Evolutionary conservation across 495 filamentous ascomycete species (phyloP).

Genomic region (Podospora sp.): DNA sequence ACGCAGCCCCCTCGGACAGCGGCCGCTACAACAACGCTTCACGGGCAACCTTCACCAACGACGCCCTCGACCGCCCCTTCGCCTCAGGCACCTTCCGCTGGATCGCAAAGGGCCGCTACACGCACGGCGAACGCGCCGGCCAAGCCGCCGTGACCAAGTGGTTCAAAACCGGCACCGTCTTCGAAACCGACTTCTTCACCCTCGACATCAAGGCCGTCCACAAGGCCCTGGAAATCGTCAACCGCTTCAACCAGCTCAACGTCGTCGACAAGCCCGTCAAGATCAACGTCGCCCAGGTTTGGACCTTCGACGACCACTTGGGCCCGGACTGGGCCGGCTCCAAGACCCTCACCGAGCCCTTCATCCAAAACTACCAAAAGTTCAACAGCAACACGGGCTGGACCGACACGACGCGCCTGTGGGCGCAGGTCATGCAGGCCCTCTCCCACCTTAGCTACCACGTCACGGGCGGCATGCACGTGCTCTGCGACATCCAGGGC

Average conservation of each 20-base stretch:
- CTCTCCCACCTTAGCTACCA: slow-evolving; percentile 50
- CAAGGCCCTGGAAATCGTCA: slow-evolving; percentile 40
- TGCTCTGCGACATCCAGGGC: slow-evolving; percentile 46
- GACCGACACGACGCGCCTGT: slow-evolving; percentile 25
- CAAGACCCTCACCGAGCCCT: slow-evolving; percentile 34
- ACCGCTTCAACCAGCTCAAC: slow-evolving; percentile 38
- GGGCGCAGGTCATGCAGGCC: slow-evolving; percentile 43
- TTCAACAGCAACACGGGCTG: slow-evolving; percentile 50
- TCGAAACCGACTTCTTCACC: slow-evolving; percentile 36
- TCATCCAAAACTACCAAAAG: slow-evolving; percentile 45
- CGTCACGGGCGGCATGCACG: slow-evolving; percentile 36
- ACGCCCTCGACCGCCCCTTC: slow-evolving; percentile 29
- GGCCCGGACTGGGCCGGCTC: slow-evolving; percentile 18
- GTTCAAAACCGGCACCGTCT: slow-evolving; percentile 39
- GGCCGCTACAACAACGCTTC: slow-evolving; percentile 34
- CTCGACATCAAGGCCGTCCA: slow-evolving; percentile 40
- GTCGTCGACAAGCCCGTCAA: slow-evolving; percentile 34
- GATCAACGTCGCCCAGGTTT: slow-evolving; percentile 38
- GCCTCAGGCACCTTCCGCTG: slow-evolving; percentile 37
- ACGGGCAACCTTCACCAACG: not conserved
- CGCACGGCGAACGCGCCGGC: slow-evolving; percentile 24
- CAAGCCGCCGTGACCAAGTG: slow-evolving; percentile 42
- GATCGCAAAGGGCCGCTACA: slow-evolving; percentile 38
- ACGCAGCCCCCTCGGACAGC: slow-evolving; percentile 23
- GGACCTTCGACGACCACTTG: slow-evolving; percentile 20